These are phyloP conservation scores for Ustilago shanxiensis DNA, from an alignment of 1,284 basidiomycete species.

Conservation along the genomic window DNA sequence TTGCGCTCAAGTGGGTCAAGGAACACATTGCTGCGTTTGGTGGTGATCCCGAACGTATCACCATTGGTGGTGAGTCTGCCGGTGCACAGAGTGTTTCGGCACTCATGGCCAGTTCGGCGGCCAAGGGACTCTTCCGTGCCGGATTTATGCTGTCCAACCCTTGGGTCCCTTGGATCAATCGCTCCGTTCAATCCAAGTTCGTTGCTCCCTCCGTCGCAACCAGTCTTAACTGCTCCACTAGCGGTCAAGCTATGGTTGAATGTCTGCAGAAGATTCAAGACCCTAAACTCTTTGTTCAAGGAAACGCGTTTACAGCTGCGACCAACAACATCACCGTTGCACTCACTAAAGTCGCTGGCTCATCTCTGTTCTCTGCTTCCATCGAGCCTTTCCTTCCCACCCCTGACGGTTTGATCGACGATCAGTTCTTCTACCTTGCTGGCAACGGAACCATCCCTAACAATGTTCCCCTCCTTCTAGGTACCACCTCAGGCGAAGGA, in stretches of 20 bases:
- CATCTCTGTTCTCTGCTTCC: conserved; percentile 16
- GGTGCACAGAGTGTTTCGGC: conserved; percentile 74
- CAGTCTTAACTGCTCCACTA: conserved; percentile 20
- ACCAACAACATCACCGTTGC: conserved; percentile 22
- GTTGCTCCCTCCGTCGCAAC: conserved; percentile 32
- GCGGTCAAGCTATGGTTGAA: conserved; percentile 33
- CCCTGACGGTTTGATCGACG: conserved; percentile 37
- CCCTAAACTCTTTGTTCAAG: conserved; percentile 25
- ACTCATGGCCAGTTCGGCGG: conserved; percentile 27
- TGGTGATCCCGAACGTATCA: conserved; percentile 77
- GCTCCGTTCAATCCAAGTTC: conserved; percentile 25
- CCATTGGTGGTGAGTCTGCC: conserved; percentile 86
- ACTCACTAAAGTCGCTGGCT: conserved; percentile 3
- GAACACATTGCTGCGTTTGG: conserved; percentile 76
- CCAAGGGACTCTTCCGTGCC: conserved; percentile 30
- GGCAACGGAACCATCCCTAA: conserved; percentile 48
- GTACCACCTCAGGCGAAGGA: conserved; percentile 41
- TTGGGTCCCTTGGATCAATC: conserved; percentile 38
- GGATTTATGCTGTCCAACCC: conserved; percentile 48
- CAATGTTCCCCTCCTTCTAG: conserved; percentile 40
- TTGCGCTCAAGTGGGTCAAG: conserved; percentile 74
- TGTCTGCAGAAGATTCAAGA: conserved; percentile 41
- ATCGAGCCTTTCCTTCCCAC: conserved; percentile 47
- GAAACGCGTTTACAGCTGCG: conserved; percentile 26
- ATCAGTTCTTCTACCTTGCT: conserved; percentile 47